These are phyloP conservation scores for Phytophthora capsici DNA, from an alignment of 352 stramenopile genomes.

Conservation along the genomic window DNA sequence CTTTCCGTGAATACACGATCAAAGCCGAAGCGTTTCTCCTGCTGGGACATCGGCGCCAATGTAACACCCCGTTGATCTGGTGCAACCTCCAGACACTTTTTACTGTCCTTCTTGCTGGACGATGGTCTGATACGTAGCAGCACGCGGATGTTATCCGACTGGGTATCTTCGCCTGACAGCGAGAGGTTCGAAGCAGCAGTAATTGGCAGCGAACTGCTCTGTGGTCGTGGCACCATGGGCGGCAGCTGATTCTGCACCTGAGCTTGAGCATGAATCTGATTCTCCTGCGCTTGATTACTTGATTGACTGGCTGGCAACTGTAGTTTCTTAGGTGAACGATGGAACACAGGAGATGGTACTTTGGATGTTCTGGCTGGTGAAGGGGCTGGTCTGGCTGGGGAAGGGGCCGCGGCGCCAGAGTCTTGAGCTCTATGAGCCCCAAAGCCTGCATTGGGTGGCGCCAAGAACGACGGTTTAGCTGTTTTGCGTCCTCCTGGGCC, in stretches of 20 bases:
- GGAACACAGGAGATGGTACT: conserved; percentile 16
- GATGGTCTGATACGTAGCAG: conserved; percentile 63
- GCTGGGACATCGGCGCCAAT: conserved; percentile 58
- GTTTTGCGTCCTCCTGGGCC: conserved; percentile 16
- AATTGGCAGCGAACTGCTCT: background rate
- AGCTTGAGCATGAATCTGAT: conserved; percentile 7
- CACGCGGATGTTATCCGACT: conserved; percentile 76
- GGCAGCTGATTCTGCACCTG: background rate
- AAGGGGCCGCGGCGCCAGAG: background rate
- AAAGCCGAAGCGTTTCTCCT: conserved; percentile 88
- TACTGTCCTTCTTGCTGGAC: conserved; percentile 21
- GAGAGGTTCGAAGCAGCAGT: conserved; percentile 12
- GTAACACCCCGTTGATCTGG: conserved; percentile 66
- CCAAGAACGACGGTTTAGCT: conserved; percentile 31
- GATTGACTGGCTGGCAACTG: conserved; percentile 22
- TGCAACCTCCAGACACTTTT: conserved; percentile 66
- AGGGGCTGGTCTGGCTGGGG: background rate
- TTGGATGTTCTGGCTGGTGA: background rate
- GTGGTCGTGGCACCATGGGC: background rate
- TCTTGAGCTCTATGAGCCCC: conserved; percentile 5
- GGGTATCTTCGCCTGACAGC: conserved; percentile 6
- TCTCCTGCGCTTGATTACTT: conserved; percentile 22
- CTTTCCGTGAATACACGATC: conserved; percentile 80
- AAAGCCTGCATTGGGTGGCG: conserved; percentile 24
- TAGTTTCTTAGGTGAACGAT: conserved; percentile 26